Evolutionary conservation across 345 rosid genomes (phyloP).

Genomic region (Murraya koenigii): DNA sequence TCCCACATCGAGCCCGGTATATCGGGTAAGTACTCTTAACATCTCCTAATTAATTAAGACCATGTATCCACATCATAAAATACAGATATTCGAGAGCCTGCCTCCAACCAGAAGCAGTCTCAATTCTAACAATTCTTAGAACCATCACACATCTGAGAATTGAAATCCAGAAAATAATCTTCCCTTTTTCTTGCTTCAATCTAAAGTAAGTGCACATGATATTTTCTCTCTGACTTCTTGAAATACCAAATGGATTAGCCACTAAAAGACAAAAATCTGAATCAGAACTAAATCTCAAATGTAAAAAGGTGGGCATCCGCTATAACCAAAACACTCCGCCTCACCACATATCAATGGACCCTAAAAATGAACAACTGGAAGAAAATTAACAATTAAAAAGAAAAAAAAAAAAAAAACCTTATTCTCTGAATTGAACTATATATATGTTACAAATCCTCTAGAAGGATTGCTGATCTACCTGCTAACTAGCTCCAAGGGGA

Average conservation of each 20-base stretch:
- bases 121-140: background rate
- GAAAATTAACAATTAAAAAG: background rate
- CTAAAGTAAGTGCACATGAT: constrained; percentile 24
- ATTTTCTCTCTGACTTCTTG: constrained; percentile 17
- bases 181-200: constrained; percentile 3
- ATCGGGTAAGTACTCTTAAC: no score
- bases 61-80: background rate
- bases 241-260: constrained; percentile 21
- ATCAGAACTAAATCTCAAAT: constrained; percentile 38
- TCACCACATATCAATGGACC: constrained; percentile 43
- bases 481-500: constrained; percentile 30
- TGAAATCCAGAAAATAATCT: constrained; percentile 12
- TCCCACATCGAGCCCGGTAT: no score
- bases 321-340: constrained; percentile 58
- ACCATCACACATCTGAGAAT: background rate
- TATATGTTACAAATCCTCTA: constrained; percentile 66
- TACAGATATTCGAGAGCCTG: background rate
- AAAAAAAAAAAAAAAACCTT: constrained; percentile 19
- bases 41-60: no score
- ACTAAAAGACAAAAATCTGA: constrained; percentile 25
- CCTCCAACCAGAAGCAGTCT: background rate
- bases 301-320: constrained; percentile 45
- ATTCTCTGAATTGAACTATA: constrained; percentile 55
- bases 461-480: constrained; percentile 51
- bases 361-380: constrained; percentile 27